These are phyloP conservation scores for Aegilops umbellulata DNA, from an alignment of 176 grass and related monocot species.

Conservation along the genomic window DNA sequence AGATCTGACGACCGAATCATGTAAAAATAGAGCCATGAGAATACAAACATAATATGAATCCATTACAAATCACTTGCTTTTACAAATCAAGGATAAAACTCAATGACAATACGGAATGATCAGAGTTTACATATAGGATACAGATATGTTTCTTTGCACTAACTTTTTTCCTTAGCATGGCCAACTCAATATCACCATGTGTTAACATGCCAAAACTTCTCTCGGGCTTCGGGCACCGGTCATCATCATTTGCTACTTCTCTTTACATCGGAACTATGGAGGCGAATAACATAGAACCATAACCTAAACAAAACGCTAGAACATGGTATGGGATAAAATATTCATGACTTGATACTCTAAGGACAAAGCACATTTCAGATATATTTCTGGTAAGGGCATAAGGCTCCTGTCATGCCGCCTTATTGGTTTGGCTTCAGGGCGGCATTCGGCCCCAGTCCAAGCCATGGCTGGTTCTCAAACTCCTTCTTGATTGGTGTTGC, in stretches of 20 bases:
- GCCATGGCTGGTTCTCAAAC: constrained; percentile 69
- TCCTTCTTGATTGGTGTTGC: constrained; percentile 48
- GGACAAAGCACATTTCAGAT: constrained; percentile 23
- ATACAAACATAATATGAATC: constrained; percentile 7
- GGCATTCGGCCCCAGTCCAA: constrained; percentile 57
- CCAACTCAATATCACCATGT: constrained; percentile 36
- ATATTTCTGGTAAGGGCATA: constrained; percentile 14
- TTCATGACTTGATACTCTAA: constrained; percentile 32
- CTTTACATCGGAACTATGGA: constrained; percentile 56
- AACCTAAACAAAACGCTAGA: constrained; percentile 30
- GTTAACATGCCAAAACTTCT: constrained; percentile 58
- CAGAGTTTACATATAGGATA: constrained; percentile 2
- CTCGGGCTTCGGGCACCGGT: constrained; percentile 30
- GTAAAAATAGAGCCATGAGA: constrained; percentile 8
- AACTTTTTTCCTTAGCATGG: constrained; percentile 45
- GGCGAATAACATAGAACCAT: constrained; percentile 18
- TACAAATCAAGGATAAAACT: constrained; percentile 32
- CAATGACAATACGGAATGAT: constrained; percentile 25
- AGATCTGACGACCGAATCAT: background rate
- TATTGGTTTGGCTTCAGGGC: constrained; percentile 31
- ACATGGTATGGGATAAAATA: constrained; percentile 31
- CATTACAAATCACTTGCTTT: constrained; percentile 52
- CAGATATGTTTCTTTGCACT: constrained; percentile 21
- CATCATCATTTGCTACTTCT: constrained; percentile 41
- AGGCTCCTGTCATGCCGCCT: constrained; percentile 6